These are phyloP conservation scores for Penicillium sp. DNA, from an alignment of 2,329 filamentous ascomycete species.

Conservation along the genomic window DNA sequence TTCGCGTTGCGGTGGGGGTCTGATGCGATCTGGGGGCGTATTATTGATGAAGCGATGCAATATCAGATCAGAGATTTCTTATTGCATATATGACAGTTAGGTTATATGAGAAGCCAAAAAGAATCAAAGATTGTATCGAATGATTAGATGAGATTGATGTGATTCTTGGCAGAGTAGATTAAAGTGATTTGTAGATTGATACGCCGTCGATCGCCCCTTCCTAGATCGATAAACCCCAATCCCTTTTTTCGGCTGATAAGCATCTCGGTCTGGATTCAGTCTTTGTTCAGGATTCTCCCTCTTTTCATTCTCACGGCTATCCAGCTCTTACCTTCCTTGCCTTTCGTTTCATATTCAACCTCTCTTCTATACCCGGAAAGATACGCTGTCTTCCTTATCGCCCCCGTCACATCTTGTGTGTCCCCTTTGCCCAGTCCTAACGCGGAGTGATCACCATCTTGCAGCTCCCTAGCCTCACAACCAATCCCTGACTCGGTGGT, in stretches of 20 bases:
- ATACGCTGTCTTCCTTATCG: background rate
- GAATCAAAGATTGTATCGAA: background rate
- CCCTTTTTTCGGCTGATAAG: conserved; percentile 15
- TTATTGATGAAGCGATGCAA: background rate
- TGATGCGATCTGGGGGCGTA: conserved; percentile 29
- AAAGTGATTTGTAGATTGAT: conserved; percentile 30
- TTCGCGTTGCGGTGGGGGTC: conserved; percentile 28
- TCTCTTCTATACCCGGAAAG: background rate
- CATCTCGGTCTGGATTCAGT: background rate
- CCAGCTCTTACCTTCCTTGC: background rate
- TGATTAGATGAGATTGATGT: conserved; percentile 26
- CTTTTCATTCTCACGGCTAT: conserved; percentile 4
- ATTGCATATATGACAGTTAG: background rate
- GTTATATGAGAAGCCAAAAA: too few species aligned
- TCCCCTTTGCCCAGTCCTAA: conserved; percentile 8
- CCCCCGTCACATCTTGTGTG: conserved; percentile 6
- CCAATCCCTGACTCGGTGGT: conserved; percentile 14
- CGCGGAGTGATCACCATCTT: conserved; percentile 20
- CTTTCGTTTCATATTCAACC: background rate
- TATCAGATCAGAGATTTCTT: conserved; percentile 1
- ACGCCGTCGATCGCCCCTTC: conserved; percentile 25
- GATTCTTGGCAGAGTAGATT: conserved; percentile 16
- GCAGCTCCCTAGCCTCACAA: conserved; percentile 21
- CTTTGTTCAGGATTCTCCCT: conserved; percentile 5
- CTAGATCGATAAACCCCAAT: conserved; percentile 28